Percentiles rank a stretch among this genome's conserved stretches.
These are phyloP conservation scores for Agrocybe praecox DNA, from an alignment of 768 basidiomycete species.

Conservation along the genomic window DNA sequence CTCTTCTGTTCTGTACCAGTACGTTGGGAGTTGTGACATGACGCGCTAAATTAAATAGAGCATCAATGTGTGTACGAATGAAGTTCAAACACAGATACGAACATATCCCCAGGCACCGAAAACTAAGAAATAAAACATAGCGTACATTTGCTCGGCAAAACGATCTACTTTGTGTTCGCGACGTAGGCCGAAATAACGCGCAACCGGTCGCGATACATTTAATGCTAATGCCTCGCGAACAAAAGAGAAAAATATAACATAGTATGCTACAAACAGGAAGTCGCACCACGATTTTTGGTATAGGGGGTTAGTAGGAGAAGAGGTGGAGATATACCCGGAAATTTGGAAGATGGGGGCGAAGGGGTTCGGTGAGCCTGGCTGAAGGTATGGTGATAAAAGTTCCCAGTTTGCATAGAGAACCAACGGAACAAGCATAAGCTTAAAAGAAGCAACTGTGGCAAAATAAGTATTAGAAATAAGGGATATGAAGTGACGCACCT, in stretches of 20 bases:
- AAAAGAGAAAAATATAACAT: conserved; percentile 89
- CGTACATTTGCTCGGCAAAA: conserved; percentile 93
- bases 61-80: not conserved
- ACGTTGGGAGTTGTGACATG: conserved; percentile 81
- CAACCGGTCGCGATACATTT: conserved; percentile 67
- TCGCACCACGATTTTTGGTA: conserved; percentile 80
- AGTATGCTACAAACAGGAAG: conserved; percentile 75
- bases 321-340: conserved; percentile 59
- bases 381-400: conserved; percentile 44
- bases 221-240: conserved; percentile 75
- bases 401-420: conserved; percentile 71
- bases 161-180: conserved; percentile 70
- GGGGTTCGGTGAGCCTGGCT: conserved; percentile 63
- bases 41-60: conserved; percentile 55
- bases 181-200: conserved; percentile 69
- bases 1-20: conserved; percentile 81
- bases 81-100: conserved; percentile 32
- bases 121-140: conserved; percentile 74
- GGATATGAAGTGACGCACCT: conserved; percentile 39
- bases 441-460: conserved; percentile 60
- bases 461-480: not conserved
- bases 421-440: conserved; percentile 62
- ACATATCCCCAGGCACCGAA: conserved; percentile 82
- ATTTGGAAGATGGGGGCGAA: conserved; percentile 74
- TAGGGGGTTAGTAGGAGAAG: conserved; percentile 54